A percentile compares a stretch with the other conserved stretches of the same genome.
Conservation (phyloP, 805 yeast genomes). For the Myxozyma vanderwaltii region DNA sequence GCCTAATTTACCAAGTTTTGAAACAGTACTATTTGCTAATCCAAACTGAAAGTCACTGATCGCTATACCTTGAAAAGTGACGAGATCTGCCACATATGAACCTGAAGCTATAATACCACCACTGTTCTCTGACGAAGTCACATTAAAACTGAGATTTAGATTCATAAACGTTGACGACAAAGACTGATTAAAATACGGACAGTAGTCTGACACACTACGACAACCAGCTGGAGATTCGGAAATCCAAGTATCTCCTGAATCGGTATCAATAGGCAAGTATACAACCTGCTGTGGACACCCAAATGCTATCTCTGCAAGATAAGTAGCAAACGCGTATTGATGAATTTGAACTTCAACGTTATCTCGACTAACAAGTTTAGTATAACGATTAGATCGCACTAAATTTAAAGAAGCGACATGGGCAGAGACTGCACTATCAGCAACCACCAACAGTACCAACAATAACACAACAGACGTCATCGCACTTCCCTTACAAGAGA, state of each 20-base stretch:
- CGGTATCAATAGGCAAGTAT: conserved; percentile 66
- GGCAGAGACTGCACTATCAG: too few species aligned
- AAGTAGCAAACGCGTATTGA: conserved; percentile 22
- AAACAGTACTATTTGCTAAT: conserved; percentile 67
- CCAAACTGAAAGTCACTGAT: conserved; percentile 66
- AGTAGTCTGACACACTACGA: conserved; percentile 41
- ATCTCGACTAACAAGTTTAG: too few species aligned
- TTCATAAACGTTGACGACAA: conserved; percentile 37
- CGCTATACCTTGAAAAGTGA: conserved; percentile 53
- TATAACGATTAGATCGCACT: too few species aligned
- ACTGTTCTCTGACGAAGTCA: conserved; percentile 51
- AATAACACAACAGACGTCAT: too few species aligned
- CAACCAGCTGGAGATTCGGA: conserved; percentile 1
- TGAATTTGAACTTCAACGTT: not conserved
- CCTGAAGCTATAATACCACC: conserved; percentile 56
- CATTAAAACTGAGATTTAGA: conserved; percentile 36
- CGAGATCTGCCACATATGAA: conserved; percentile 63
- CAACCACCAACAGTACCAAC: too few species aligned
- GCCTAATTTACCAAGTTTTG: conserved; percentile 56
- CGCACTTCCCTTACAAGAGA: too few species aligned
- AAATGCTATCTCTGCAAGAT: conserved; percentile 43
- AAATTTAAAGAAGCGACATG: too few species aligned
- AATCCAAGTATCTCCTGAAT: conserved; percentile 75
- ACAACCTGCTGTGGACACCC: conserved; percentile 62
- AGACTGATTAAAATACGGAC: conserved; percentile 39